A percentile compares a stretch with the other conserved stretches of the same genome.
Conservation (phyloP, 352 stramenopile species). For the Pythium myriotylum region DNA sequence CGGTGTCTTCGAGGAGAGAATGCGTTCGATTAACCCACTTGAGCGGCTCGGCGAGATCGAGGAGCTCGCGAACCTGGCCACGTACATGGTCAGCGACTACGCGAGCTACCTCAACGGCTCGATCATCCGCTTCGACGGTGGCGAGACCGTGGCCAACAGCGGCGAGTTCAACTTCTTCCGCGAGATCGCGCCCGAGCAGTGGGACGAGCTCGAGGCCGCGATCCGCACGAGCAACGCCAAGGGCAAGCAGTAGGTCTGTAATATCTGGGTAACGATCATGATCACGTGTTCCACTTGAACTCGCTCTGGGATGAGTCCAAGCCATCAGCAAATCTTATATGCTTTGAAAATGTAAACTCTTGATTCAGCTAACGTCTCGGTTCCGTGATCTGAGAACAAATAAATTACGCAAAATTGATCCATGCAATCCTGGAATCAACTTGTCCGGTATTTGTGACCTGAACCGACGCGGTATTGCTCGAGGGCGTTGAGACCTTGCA, state of each 20-base stretch:
- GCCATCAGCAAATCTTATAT: not conserved
- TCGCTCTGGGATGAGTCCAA: not conserved
- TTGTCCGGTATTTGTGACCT: slow-evolving; percentile 4
- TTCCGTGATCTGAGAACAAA: too few relatives aligned
- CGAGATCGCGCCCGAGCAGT: slow-evolving; percentile 59
- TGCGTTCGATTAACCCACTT: slow-evolving; percentile 72
- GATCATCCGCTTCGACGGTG: slow-evolving; percentile 82
- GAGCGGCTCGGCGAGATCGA: slow-evolving; percentile 77
- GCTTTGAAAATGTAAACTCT: not conserved
- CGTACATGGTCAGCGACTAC: slow-evolving; percentile 81
- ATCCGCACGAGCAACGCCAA: slow-evolving; percentile 70
- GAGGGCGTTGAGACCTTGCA: not conserved
- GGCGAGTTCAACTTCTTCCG: slow-evolving; percentile 86
- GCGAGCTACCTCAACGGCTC: slow-evolving; percentile 83
- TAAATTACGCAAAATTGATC: too few relatives aligned
- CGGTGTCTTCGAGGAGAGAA: slow-evolving; percentile 63
- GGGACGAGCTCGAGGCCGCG: slow-evolving; percentile 67
- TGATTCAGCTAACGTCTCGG: too few relatives aligned
- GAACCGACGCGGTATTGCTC: slow-evolving; percentile 5
- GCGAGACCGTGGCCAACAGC: slow-evolving; percentile 71
- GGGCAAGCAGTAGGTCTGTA: slow-evolving; percentile 44
- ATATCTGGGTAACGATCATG: too few relatives aligned
- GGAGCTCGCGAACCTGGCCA: slow-evolving; percentile 77
- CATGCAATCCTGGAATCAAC: not conserved
- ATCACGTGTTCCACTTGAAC: not conserved